phyloP scores from a whole-genome alignment of 495 filamentous ascomycete species.

The Stereocaulon alpinum region DNA sequence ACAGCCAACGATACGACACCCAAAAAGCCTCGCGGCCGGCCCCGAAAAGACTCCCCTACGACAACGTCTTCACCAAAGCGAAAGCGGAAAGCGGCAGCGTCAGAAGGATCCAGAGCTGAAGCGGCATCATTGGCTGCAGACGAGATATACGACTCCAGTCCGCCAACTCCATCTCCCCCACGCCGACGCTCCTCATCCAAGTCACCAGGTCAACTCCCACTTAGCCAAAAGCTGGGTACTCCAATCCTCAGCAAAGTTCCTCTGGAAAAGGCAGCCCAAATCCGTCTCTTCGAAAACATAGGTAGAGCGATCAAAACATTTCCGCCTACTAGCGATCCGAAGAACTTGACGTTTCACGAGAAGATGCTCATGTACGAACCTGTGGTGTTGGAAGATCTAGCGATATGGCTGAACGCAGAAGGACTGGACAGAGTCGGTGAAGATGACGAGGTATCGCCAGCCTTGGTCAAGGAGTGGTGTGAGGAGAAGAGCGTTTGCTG shows the following conservation, averaged over 20 bases:
- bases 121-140: constrained; percentile 18
- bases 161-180: constrained; percentile 9
- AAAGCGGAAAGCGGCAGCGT: constrained; percentile 8
- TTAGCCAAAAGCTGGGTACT: not conserved
- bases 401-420: constrained; percentile 70
- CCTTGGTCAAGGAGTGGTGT: constrained; percentile 72
- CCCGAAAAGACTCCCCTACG: constrained; percentile 28
- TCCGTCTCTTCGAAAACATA: constrained; percentile 34
- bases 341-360: constrained; percentile 63
- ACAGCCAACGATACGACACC: not conserved
- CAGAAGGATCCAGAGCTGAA: not conserved
- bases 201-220: constrained; percentile 3
- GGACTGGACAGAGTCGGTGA: constrained; percentile 50
- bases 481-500: constrained; percentile 73
- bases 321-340: constrained; percentile 39
- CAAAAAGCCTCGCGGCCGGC: constrained; percentile 34
- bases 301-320: constrained; percentile 50
- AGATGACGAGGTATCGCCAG: constrained; percentile 51
- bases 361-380: constrained; percentile 94
- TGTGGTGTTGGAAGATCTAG: constrained; percentile 77
- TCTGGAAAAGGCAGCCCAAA: constrained; percentile 7
- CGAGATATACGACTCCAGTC: constrained; percentile 17
- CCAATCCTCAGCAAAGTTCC: not conserved
- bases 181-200: not conserved
- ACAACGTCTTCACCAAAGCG: constrained; percentile 11